Conservation (phyloP, 2,329 filamentous ascomycete species). For the Pseudogymnoascus sp. region DNA sequence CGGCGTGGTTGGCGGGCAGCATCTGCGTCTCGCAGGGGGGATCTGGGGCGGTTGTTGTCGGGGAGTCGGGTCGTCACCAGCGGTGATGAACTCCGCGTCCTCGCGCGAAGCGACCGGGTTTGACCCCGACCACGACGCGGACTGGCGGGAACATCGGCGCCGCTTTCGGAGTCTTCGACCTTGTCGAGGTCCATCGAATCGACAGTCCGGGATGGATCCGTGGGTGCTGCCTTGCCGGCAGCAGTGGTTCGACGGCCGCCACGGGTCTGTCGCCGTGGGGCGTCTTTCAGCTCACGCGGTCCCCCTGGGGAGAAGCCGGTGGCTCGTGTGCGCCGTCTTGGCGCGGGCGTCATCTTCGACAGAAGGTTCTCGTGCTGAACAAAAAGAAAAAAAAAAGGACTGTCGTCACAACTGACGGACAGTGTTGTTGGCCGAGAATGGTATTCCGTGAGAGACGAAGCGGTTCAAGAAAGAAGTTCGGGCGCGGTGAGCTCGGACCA, state of each 20-base stretch:
- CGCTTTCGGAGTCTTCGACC: neutral
- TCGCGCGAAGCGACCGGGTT: neutral
- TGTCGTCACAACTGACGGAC: slow-evolving; percentile 3
- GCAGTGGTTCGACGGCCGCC: neutral
- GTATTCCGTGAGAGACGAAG: neutral
- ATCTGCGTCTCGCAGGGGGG: neutral
- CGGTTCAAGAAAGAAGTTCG: neutral
- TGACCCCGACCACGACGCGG: neutral
- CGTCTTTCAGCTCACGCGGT: slow-evolving; percentile 5
- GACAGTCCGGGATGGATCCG: neutral
- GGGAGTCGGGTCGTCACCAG: neutral
- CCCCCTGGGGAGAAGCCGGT: slow-evolving; percentile 8
- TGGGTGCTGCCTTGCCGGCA: neutral
- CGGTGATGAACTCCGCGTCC: slow-evolving; percentile 1
- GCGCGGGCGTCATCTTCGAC: neutral
- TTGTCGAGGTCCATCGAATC: neutral
- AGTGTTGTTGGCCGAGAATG: neutral
- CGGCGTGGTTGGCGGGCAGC: neutral
- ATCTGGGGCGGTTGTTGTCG: neutral
- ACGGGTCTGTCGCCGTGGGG: neutral
- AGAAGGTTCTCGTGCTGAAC: neutral
- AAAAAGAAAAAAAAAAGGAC: neutral
- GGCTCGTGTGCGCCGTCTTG: slow-evolving; percentile 9
- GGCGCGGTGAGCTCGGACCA: slow-evolving; percentile 1
- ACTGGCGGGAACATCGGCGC: neutral